Evolutionary conservation across 257 asterid species (phyloP), one percentile per base, ranked within the genome.

Genomic region (Echites panduratus): DNA sequence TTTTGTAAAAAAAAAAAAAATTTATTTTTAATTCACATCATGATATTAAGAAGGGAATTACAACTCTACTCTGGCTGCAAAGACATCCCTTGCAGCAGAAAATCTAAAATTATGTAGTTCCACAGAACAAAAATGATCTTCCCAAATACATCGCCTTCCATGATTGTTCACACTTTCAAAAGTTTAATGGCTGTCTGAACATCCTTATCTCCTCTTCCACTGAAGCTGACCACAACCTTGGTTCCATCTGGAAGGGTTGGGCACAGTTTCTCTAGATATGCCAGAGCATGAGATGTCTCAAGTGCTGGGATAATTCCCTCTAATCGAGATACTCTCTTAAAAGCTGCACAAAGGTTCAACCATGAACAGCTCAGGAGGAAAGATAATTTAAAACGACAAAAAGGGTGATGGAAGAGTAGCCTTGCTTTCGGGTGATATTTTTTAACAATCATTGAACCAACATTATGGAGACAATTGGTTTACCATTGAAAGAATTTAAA

Each of bases 141-240:
- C 54, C 29, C 57, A 9, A 27, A 8, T 40, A 4, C 20, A 13
- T 32, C 20, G 32, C 26, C 26, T 63, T 32, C 68, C 27, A 38
- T 35, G 2, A 19, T 32, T 38, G 12, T 70, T 82, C 79, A 93
- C 62, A 93, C 77, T 56, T 85, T 72, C 50, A 93, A 73, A 77
- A 86, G 77, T 32, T 91, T 88, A 61, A 87, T 86, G 77, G 91
- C 96, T 0, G 97, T 89, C 29, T 91, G 90, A 47, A 91, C 96
- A 78, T 94, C 97, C 81, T 94, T 92, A 79, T 92, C 99, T 71
- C 98, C 99, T 77, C 99, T 88, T 47, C 98, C 96, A 59, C 98
- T 92, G 90, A 97, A 95, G 92, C 87, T 90, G 57, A 92, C 67
- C 45, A 95, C 98, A 40, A 92, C 89, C 85, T 87, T 92, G 9